phyloP scores from a whole-genome alignment of 108 stramenopile genomes.

The Fragilariopsis cylindrus region DNA sequence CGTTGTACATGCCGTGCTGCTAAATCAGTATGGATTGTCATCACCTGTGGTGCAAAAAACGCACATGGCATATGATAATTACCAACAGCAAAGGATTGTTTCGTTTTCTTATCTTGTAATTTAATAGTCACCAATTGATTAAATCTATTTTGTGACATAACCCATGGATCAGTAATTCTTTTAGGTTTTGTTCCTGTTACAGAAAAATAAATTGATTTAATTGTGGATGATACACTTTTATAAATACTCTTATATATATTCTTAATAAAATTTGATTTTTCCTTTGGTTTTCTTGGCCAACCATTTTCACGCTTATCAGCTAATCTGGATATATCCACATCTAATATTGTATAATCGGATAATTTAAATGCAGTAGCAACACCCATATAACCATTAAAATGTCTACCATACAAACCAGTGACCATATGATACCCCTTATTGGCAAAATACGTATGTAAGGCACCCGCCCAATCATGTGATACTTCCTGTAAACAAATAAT shows the following conservation, averaged over 20 bases:
- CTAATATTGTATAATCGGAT: conserved; percentile 52
- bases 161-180: conserved; percentile 68
- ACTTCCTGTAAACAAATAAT: conserved; percentile 90
- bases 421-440: conserved; percentile 83
- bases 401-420: conserved; percentile 87
- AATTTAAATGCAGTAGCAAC: conserved; percentile 78
- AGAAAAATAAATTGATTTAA: neutral
- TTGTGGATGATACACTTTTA: neutral
- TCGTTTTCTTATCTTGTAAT: conserved; percentile 49
- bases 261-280: neutral
- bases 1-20: conserved; percentile 44
- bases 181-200: neutral
- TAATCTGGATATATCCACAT: conserved; percentile 62
- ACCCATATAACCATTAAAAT: conserved; percentile 95
- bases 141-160: conserved; percentile 61
- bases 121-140: conserved; percentile 72
- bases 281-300: conserved; percentile 59
- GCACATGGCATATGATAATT: conserved; percentile 99
- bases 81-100: conserved; percentile 64
- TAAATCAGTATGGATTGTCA: conserved; percentile 83
- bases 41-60: conserved; percentile 82
- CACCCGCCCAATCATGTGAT: conserved; percentile 70
- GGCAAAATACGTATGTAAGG: conserved; percentile 84
- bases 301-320: conserved; percentile 44
- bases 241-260: no score